These are phyloP conservation scores for Corymbia citriodora DNA, from an alignment of 441 rosid species.

Conservation along the genomic window DNA sequence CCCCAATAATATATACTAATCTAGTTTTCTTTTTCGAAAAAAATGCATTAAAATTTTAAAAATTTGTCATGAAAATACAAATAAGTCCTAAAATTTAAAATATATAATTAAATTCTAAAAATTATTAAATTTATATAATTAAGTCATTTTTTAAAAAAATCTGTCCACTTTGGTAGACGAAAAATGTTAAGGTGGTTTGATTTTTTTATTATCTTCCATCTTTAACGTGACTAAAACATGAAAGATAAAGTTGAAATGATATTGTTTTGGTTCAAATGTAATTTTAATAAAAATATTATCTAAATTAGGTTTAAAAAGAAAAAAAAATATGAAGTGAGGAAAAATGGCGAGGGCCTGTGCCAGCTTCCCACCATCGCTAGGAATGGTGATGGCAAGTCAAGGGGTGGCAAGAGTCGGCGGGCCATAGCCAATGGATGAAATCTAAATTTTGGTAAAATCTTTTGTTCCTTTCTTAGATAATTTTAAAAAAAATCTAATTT, in stretches of 20 bases:
- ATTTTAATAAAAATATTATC: fast-evolving
- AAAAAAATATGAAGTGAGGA: fast-evolving
- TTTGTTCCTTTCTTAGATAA: not conserved
- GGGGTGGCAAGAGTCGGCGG: not conserved
- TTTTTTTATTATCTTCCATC: not conserved
- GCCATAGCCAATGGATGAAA: not conserved
- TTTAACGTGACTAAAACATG: fast-evolving
- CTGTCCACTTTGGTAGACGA: fast-evolving
- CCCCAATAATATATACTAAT: not conserved
- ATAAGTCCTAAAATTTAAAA: fast-evolving
- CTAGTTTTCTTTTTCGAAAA: not conserved
- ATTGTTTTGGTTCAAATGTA: too few relatives aligned
- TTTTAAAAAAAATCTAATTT: not conserved
- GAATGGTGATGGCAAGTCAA: not conserved
- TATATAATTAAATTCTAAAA: fast-evolving
- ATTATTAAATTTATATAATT: fast-evolving
- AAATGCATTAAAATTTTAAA: too few relatives aligned
- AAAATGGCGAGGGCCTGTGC: too few relatives aligned
- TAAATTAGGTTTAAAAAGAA: too few relatives aligned
- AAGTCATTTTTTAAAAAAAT: fast-evolving
- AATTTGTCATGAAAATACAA: too few relatives aligned
- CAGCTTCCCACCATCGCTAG: fast-evolving
- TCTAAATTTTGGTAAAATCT: not conserved
- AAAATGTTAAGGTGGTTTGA: fast-evolving
- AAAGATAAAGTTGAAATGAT: fast-evolving